These are phyloP conservation scores for Setaria viridis DNA, from an alignment of 202 grass and related monocot genomes.

Conservation along the genomic window DNA sequence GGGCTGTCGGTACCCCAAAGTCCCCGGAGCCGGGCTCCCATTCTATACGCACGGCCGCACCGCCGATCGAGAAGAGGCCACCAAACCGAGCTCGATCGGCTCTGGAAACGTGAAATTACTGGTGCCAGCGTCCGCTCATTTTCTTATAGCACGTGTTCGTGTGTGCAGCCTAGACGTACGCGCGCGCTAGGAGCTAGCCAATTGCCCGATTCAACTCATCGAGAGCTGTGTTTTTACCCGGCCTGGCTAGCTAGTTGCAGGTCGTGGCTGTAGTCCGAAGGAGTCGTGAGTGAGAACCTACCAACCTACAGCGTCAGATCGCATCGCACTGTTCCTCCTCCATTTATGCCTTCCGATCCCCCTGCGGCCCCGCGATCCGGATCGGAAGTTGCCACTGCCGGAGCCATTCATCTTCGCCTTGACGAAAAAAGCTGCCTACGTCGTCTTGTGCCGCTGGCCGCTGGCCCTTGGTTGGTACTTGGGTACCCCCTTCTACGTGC, in stretches of 20 bases:
- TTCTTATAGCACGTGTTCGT: conserved; percentile 14
- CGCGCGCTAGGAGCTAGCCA: too few species aligned
- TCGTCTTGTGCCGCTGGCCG: background rate
- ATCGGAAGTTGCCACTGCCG: background rate
- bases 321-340: background rate
- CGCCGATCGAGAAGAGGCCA: background rate
- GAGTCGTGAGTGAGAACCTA: background rate
- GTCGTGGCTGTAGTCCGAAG: background rate
- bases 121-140: background rate
- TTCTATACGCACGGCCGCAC: background rate
- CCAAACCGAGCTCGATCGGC: background rate
- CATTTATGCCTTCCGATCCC: background rate
- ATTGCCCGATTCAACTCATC: conserved; percentile 7
- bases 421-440: background rate
- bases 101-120: conserved; percentile 16
- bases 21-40: background rate
- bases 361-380: background rate
- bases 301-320: background rate
- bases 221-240: background rate
- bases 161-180: background rate
- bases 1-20: background rate
- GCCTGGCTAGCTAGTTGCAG: background rate
- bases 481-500: background rate
- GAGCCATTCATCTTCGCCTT: background rate
- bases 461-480: background rate